Percentiles rank a stretch among this genome's conserved stretches.
These are phyloP conservation scores for Tritrichomonas foetus DNA, from an alignment of 208 protist genomes.

Conservation along the genomic window DNA sequence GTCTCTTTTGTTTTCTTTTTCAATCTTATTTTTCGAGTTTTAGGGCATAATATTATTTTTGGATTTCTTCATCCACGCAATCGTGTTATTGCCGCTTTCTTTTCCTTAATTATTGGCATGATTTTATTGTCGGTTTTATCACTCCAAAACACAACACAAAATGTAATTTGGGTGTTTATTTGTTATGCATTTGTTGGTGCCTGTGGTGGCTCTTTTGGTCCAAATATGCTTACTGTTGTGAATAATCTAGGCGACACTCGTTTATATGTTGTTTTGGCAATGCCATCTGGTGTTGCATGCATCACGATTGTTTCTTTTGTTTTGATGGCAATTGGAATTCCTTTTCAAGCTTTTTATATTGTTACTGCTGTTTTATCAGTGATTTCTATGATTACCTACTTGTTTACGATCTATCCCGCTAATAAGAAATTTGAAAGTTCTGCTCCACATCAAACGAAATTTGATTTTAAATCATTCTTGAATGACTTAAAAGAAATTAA, in stretches of 20 bases:
- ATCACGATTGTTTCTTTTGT: not conserved
- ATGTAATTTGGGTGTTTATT: not conserved
- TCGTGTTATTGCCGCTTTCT: not conserved
- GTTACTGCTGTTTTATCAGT: not conserved
- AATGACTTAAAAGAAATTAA: not conserved
- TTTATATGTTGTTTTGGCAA: not conserved
- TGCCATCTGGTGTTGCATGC: not conserved
- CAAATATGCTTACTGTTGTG: conserved; percentile 1
- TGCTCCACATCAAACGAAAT: not conserved
- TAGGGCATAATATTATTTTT: not conserved
- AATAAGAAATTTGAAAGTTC: not conserved
- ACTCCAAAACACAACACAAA: not conserved
- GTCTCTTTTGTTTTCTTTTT: not conserved
- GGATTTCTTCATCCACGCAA: not conserved
- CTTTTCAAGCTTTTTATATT: not conserved
- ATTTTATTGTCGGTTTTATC: not conserved
- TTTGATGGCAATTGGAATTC: not conserved
- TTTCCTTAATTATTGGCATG: not conserved
- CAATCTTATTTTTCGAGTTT: not conserved
- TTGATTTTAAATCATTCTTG: not conserved
- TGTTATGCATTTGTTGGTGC: not conserved
- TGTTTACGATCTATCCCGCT: not conserved
- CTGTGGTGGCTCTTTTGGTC: not conserved
- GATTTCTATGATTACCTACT: not conserved
- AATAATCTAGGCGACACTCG: not conserved